phyloP scores from a whole-genome alignment of 208 protist genomes.

The Leishmania tropica region DNA sequence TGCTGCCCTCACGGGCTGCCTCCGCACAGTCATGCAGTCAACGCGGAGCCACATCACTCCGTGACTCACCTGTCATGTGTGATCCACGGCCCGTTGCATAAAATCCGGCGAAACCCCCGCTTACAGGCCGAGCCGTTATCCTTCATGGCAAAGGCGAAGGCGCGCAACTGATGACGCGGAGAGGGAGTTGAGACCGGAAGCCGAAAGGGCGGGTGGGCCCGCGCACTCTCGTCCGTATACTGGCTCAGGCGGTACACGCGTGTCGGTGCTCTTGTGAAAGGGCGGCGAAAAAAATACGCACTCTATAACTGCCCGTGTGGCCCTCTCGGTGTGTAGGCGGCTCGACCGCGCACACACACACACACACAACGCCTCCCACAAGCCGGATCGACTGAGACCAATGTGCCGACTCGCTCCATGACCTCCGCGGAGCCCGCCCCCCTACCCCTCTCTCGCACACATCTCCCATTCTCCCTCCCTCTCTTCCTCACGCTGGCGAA shows the following conservation, averaged over 20 bases:
- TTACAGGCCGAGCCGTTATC: background rate
- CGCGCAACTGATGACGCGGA: too few species aligned
- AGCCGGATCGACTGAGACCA: background rate
- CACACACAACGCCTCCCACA: background rate
- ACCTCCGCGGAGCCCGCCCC: background rate
- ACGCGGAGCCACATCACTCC: background rate
- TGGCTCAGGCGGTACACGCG: background rate
- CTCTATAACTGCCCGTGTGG: background rate
- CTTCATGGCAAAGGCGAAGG: background rate
- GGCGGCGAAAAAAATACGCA: too few species aligned
- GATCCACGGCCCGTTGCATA: background rate
- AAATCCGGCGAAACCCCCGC: background rate
- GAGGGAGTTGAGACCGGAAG: background rate
- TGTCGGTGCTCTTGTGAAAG: background rate
- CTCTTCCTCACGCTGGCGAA: too few species aligned
- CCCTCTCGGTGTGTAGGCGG: background rate
- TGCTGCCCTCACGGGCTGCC: background rate
- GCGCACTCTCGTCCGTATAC: background rate
- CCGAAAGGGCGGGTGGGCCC: background rate
- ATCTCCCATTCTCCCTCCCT: background rate
- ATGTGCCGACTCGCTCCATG: background rate
- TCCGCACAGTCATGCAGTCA: background rate
- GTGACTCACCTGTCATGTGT: background rate
- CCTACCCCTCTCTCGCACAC: background rate
- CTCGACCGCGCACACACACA: background rate